These are phyloP conservation scores for Udeniomyces megalosporus DNA, from an alignment of 768 basidiomycete genomes.

Conservation along the genomic window DNA sequence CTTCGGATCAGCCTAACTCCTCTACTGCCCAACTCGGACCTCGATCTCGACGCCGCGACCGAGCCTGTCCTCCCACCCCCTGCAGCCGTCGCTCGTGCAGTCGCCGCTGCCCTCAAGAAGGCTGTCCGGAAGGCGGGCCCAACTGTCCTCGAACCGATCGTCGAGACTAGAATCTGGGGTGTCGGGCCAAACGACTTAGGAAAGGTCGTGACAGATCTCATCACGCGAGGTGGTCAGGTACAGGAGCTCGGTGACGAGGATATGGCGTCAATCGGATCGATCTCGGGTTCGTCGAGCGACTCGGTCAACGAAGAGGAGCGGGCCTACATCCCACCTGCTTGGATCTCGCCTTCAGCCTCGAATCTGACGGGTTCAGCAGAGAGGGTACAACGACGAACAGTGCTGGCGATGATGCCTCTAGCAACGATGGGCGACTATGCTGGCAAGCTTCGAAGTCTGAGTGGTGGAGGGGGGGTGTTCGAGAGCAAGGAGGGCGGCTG, in stretches of 20 bases:
- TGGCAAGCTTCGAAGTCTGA: constrained; percentile 56
- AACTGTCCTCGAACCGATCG: constrained; percentile 67
- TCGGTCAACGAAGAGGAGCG: constrained; percentile 41
- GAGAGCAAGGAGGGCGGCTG: constrained; percentile 70
- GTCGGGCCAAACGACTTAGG: constrained; percentile 54
- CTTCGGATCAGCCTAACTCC: constrained; percentile 43
- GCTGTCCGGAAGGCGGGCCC: constrained; percentile 46
- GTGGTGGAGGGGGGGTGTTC: constrained; percentile 65
- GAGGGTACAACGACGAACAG: constrained; percentile 43
- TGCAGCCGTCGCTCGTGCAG: constrained; percentile 51
- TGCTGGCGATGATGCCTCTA: constrained; percentile 59
- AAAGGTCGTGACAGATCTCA: constrained; percentile 66
- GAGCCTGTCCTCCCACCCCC: constrained; percentile 29
- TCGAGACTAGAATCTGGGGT: constrained; percentile 49
- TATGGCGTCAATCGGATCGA: constrained; percentile 8
- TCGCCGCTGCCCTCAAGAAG: constrained; percentile 41
- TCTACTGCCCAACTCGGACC: constrained; percentile 23
- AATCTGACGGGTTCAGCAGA: constrained; percentile 26
- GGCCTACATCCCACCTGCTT: constrained; percentile 57
- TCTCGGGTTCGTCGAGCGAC: constrained; percentile 18
- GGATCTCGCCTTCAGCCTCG: constrained; percentile 54
- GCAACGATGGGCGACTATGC: constrained; percentile 69
- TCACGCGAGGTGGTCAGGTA: constrained; percentile 65
- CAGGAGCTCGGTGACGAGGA: constrained; percentile 45
- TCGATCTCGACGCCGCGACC: neutral